phyloP scores from a whole-genome alignment of 495 filamentous ascomycete species.

The Glonium stellatum region DNA sequence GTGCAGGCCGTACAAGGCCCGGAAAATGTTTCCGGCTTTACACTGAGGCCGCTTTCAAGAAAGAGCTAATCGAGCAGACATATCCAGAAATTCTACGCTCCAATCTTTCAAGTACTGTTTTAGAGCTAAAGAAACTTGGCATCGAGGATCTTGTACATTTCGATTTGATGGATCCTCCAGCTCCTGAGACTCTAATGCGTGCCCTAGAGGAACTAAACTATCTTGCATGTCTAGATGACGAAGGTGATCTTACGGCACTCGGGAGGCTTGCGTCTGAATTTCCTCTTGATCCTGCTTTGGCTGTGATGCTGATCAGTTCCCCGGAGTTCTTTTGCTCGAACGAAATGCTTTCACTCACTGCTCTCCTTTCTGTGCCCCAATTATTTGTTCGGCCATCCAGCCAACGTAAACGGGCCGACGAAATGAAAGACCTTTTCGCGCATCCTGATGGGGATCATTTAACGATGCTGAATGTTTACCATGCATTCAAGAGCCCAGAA shows the following conservation, averaged over 20 bases:
- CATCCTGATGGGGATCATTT: constrained; percentile 92
- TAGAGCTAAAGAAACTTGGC: constrained; percentile 96
- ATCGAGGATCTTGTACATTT: constrained; percentile 96
- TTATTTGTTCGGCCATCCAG: constrained; percentile 84
- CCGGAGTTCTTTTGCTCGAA: constrained; percentile 99
- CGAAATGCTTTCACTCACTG: constrained; percentile 91
- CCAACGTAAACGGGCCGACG: constrained; percentile 85
- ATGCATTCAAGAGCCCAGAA: constrained; percentile 79
- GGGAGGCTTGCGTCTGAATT: constrained; percentile 90
- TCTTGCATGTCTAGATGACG: constrained; percentile 91
- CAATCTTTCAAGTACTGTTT: constrained; percentile 86
- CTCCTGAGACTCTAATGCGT: constrained; percentile 97
- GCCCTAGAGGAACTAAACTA: constrained; percentile 98
- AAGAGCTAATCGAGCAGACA: constrained; percentile 93
- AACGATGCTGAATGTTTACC: constrained; percentile 94
- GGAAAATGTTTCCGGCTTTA: constrained; percentile 98
- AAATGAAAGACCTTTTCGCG: constrained; percentile 92
- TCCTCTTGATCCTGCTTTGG: constrained; percentile 87
- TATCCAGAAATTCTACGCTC: constrained; percentile 93
- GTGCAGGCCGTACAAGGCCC: constrained; percentile 94
- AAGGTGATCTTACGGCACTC: constrained; percentile 79
- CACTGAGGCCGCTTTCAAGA: constrained; percentile 94
- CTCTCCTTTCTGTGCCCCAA: constrained; percentile 88
- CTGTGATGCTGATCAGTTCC: constrained; percentile 95
- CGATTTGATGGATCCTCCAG: constrained; percentile 96